Conservation (phyloP, 116 monocot species). For the Papilionanthe hybrid region DNA sequence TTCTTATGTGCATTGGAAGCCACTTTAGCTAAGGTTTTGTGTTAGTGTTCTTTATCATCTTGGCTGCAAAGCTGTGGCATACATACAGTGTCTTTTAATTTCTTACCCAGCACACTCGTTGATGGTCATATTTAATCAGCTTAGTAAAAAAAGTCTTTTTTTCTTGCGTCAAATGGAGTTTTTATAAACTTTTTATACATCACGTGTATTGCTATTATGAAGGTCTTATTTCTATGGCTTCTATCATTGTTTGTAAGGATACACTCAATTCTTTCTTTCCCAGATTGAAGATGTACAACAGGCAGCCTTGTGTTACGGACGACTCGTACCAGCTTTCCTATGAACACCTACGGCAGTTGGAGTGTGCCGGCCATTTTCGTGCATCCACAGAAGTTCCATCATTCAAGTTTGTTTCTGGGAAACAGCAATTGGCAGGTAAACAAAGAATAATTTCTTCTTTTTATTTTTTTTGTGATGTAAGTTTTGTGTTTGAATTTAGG, state of each 20-base stretch:
- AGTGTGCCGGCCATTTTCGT: neutral
- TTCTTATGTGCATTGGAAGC: no score
- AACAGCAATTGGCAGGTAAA: neutral
- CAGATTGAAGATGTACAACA: neutral
- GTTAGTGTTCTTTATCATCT: no score
- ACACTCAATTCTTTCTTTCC: neutral
- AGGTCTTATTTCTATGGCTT: neutral
- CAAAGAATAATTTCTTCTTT: neutral
- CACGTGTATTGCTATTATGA: neutral
- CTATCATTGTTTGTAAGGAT: neutral
- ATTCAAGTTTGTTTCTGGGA: neutral
- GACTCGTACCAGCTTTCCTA: neutral
- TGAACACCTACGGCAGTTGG: neutral
- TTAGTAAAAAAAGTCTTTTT: no score
- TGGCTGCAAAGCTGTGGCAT: no score
- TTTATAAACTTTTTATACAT: no score
- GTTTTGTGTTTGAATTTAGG: no score
- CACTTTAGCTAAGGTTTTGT: no score
- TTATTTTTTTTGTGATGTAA: no score
- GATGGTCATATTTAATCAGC: no score
- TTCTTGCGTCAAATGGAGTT: no score
- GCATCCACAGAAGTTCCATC: neutral
- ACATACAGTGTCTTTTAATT: no score
- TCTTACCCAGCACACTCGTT: no score
- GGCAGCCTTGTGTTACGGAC: neutral